Conservation (phyloP, 2,329 filamentous ascomycete species). For the Xylariales sp. region DNA sequence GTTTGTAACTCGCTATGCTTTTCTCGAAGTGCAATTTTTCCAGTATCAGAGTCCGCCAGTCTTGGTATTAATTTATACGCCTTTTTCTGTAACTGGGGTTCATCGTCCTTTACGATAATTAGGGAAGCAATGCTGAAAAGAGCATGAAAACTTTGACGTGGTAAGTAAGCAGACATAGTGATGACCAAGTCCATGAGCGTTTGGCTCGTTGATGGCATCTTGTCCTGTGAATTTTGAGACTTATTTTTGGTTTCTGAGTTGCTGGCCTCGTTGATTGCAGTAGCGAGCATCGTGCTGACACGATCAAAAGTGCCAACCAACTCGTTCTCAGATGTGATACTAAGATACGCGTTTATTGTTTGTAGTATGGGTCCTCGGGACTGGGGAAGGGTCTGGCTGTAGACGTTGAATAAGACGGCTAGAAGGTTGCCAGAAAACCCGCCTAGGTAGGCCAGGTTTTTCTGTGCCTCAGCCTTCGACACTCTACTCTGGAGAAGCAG, state of each 20-base stretch:
- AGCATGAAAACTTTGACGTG: slow-evolving; percentile 82
- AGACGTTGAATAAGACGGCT: slow-evolving; percentile 98
- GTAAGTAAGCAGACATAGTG: slow-evolving; percentile 93
- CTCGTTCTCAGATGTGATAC: slow-evolving; percentile 82
- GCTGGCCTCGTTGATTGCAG: slow-evolving; percentile 71
- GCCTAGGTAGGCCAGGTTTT: slow-evolving; percentile 85
- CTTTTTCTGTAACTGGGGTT: slow-evolving; percentile 97
- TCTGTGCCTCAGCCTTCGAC: slow-evolving; percentile 77
- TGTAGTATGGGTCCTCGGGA: slow-evolving; percentile 90
- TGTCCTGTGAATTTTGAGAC: slow-evolving; percentile 65
- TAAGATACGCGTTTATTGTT: slow-evolving; percentile 94
- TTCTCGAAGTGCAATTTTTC: slow-evolving; percentile 79
- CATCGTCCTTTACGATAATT: slow-evolving; percentile 82
- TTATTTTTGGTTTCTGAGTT: slow-evolving; percentile 70
- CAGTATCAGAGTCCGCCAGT: slow-evolving; percentile 82
- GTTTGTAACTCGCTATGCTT: slow-evolving; percentile 82
- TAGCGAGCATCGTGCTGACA: slow-evolving; percentile 85
- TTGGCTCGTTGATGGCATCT: slow-evolving; percentile 92
- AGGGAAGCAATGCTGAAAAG: slow-evolving; percentile 89
- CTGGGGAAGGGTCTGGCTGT: slow-evolving; percentile 94
- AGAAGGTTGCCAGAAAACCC: slow-evolving; percentile 87
- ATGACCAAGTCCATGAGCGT: slow-evolving; percentile 97
- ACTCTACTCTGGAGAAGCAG: slow-evolving; percentile 82
- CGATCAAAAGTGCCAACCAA: slow-evolving; percentile 89
- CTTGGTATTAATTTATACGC: slow-evolving; percentile 97